These are phyloP conservation scores for Sporisorium graminicola DNA, from an alignment of 1,284 basidiomycete species.

Conservation along the genomic window DNA sequence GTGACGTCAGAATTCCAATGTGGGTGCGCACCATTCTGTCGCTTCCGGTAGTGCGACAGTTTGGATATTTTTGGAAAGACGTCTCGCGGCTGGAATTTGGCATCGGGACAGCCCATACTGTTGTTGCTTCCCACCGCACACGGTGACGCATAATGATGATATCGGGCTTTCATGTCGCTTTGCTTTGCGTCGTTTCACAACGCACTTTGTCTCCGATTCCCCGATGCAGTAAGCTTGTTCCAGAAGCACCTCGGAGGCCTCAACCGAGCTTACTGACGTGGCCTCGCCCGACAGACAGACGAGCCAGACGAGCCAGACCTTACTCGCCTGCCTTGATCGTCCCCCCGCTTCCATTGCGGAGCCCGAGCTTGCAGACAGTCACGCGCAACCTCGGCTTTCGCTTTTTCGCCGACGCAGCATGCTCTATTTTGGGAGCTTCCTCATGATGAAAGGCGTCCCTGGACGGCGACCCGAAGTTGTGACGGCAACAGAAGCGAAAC, in stretches of 20 bases:
- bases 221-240: not conserved
- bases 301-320: too few relatives aligned
- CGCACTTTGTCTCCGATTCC: not conserved
- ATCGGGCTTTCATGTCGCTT: slow-evolving; percentile 10
- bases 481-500: not conserved
- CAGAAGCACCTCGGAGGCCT: not conserved
- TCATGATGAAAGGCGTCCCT: too few relatives aligned
- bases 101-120: slow-evolving; percentile 1
- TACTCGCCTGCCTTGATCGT: too few relatives aligned
- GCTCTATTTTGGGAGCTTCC: too few relatives aligned
- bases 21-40: not conserved
- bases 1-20: slow-evolving; percentile 3
- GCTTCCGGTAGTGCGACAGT: not conserved
- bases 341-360: too few relatives aligned
- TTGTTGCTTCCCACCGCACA: not conserved
- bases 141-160: slow-evolving; percentile 11
- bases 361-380: too few relatives aligned
- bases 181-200: not conserved
- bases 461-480: not conserved
- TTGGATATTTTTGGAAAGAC: not conserved
- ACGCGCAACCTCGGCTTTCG: too few relatives aligned
- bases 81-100: not conserved
- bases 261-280: not conserved
- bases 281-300: too few relatives aligned
- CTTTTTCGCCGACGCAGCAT: too few relatives aligned